phyloP scores from a whole-genome alignment of 192 early-diverging fungal species.

The Umbelopsis ramanniana region DNA sequence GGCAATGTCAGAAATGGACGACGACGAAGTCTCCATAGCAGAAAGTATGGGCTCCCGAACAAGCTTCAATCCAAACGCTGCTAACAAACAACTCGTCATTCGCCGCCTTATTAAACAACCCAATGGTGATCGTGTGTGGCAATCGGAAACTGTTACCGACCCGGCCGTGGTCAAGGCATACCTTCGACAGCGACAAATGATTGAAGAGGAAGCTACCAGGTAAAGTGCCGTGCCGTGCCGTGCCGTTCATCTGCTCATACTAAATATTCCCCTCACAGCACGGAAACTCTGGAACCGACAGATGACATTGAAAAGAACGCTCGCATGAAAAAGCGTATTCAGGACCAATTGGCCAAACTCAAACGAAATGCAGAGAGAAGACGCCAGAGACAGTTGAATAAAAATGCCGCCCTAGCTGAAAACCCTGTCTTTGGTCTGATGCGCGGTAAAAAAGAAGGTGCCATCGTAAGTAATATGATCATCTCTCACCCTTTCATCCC shows the following conservation, averaged over 20 bases:
- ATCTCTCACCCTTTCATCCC: neutral
- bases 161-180: slow-evolving; percentile 89
- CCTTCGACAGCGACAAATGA: slow-evolving; percentile 79
- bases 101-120: slow-evolving; percentile 54
- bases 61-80: slow-evolving; percentile 54
- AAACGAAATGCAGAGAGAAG: slow-evolving; percentile 69
- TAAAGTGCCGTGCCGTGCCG: neutral
- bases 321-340: slow-evolving; percentile 60
- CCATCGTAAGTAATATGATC: slow-evolving; percentile 37
- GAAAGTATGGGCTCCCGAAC: slow-evolving; percentile 58
- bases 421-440: slow-evolving; percentile 47
- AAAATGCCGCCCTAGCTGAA: slow-evolving; percentile 49
- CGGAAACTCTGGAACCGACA: slow-evolving; percentile 56
- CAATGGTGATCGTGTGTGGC: slow-evolving; percentile 73
- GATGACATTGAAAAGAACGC: slow-evolving; percentile 63
- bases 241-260: neutral
- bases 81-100: slow-evolving; percentile 68
- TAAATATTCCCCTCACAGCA: slow-evolving; percentile 20
- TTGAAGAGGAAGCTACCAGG: slow-evolving; percentile 67
- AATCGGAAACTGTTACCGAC: slow-evolving; percentile 83
- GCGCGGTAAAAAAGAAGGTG: slow-evolving; percentile 67
- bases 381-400: slow-evolving; percentile 51
- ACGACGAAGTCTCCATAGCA: slow-evolving; percentile 57
- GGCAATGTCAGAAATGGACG: slow-evolving; percentile 43
- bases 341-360: slow-evolving; percentile 64